phyloP scores from a whole-genome alignment of 2,329 filamentous ascomycete species.

The Akanthomyces uredinophilus region DNA sequence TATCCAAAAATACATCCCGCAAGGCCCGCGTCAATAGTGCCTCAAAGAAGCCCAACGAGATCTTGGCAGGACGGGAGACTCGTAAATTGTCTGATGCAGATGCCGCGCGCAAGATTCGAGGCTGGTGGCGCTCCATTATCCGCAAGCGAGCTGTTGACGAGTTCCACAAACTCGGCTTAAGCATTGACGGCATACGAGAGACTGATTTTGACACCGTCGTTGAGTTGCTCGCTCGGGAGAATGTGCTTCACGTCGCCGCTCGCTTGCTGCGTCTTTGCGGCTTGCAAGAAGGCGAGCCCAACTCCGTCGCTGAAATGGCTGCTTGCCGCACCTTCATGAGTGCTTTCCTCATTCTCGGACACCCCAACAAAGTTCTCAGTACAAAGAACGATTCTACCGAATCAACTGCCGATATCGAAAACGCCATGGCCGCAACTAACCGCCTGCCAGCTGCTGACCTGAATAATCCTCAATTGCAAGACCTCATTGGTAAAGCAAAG shows the following conservation, averaged over 20 bases:
- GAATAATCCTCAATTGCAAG: constrained; percentile 59
- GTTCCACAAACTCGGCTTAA: constrained; percentile 62
- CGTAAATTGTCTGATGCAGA: constrained; percentile 49
- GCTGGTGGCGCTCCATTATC: constrained; percentile 59
- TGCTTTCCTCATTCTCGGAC: constrained; percentile 73
- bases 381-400: constrained; percentile 43
- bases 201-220: constrained; percentile 72
- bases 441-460: constrained; percentile 40
- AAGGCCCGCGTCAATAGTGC: constrained; percentile 50
- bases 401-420: constrained; percentile 45
- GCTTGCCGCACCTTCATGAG: constrained; percentile 72
- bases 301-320: constrained; percentile 63
- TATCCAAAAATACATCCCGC: constrained; percentile 48
- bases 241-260: constrained; percentile 60
- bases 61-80: constrained; percentile 42
- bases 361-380: constrained; percentile 71
- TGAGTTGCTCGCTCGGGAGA: constrained; percentile 60
- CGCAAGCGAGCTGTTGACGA: constrained; percentile 57
- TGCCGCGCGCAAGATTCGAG: constrained; percentile 63
- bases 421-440: constrained; percentile 46
- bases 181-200: constrained; percentile 63
- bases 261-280: constrained; percentile 65
- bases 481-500: constrained; percentile 71
- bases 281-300: constrained; percentile 58
- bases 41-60: constrained; percentile 44